Evolutionary conservation across 164 flowering plant genomes (phyloP).

Genomic region (Stephania yunnanensis): DNA sequence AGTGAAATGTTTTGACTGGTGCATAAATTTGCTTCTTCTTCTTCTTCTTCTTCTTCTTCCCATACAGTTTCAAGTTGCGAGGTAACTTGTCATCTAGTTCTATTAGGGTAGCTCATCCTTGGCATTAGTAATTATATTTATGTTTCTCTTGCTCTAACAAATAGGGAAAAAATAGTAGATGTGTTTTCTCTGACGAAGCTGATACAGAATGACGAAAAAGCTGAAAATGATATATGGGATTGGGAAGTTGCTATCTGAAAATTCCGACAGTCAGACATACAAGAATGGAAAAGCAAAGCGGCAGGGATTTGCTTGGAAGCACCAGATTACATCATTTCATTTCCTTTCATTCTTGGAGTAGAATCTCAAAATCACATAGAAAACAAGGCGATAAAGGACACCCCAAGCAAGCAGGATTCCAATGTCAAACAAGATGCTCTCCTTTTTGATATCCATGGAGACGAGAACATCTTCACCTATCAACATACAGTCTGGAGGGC

Average conservation of each 20-base stretch:
- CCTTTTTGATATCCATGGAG: slow-evolving; percentile 46
- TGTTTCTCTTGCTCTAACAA: no score
- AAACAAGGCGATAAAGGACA: slow-evolving; percentile 57
- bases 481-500: slow-evolving; percentile 24
- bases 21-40: no score
- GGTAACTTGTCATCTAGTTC: no score
- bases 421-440: slow-evolving; percentile 48
- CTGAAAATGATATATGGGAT: no score
- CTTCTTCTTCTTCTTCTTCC: no score
- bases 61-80: no score
- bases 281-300: background rate
- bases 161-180: no score
- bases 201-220: background rate
- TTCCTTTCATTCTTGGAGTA: slow-evolving; percentile 78
- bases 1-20: background rate
- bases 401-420: slow-evolving; percentile 71
- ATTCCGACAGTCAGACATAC: no score
- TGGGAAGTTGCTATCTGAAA: no score
- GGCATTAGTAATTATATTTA: no score
- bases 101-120: no score
- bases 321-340: slow-evolving; percentile 20
- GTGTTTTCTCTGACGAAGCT: no score
- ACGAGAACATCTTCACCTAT: slow-evolving; percentile 56
- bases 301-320: background rate
- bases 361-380: slow-evolving; percentile 67